These are phyloP conservation scores for Pseudogymnoascus sp. DNA, from an alignment of 2,329 filamentous ascomycete species.

Conservation along the genomic window DNA sequence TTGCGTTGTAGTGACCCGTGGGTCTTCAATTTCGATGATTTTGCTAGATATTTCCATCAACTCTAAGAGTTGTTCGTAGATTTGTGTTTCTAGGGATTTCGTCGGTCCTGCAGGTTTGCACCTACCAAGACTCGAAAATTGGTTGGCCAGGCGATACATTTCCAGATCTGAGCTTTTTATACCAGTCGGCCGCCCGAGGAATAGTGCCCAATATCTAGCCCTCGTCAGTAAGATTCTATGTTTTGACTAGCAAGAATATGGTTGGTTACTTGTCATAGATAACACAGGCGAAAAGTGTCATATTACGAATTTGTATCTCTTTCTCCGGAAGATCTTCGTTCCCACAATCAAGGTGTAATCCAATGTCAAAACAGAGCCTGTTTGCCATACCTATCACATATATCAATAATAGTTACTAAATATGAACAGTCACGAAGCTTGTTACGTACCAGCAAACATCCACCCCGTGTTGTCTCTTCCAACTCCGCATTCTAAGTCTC, in stretches of 20 bases:
- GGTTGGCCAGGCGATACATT: slow-evolving; percentile 41
- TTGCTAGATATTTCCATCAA: slow-evolving; percentile 51
- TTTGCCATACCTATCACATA: slow-evolving; percentile 34
- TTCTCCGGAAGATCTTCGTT: slow-evolving; percentile 39
- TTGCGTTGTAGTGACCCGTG: slow-evolving; percentile 28
- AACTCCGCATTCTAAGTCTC: slow-evolving; percentile 48
- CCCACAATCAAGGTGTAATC: slow-evolving; percentile 43
- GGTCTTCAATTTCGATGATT: slow-evolving; percentile 41
- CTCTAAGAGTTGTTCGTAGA: slow-evolving; percentile 48
- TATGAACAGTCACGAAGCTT: background rate
- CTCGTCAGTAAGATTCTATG: background rate
- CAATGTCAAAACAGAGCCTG: slow-evolving; percentile 42
- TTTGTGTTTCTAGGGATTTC: slow-evolving; percentile 34
- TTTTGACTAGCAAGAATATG: too few species aligned
- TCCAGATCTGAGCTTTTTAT: slow-evolving; percentile 49
- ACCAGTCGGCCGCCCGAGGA: slow-evolving; percentile 46
- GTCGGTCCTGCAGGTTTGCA: slow-evolving; percentile 31
- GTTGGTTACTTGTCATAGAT: slow-evolving; percentile 43
- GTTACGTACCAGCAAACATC: slow-evolving; percentile 45
- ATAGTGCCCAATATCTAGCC: slow-evolving; percentile 43
- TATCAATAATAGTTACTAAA: slow-evolving; percentile 12
- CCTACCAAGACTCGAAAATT: slow-evolving; percentile 39
- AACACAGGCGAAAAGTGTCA: slow-evolving; percentile 46
- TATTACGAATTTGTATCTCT: slow-evolving; percentile 44
- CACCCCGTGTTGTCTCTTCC: slow-evolving; percentile 49